Evolutionary conservation across 306 rosid genomes (phyloP), one percentile per base, ranked within the genome.

Genomic region (Fragaria ananassa): DNA sequence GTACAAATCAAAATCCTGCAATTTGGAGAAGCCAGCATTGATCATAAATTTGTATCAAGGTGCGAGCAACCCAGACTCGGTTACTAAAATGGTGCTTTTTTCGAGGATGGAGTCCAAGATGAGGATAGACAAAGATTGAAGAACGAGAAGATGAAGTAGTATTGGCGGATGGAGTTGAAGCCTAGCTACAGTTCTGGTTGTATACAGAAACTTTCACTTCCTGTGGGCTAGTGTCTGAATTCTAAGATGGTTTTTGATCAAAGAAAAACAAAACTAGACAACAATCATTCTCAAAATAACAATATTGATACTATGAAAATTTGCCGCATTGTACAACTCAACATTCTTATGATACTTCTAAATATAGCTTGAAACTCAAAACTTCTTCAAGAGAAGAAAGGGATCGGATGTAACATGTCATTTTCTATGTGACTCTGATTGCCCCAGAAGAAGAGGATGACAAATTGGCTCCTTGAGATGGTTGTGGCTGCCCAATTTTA

Each of bases 401-500:
- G 37, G 23, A 42, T 42, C 45, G 45, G 45, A 10, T 37, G 18
- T 17, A 21, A n/a, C 45, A 23, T 39, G 0, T 19, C 31, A 4
- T 53, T 47, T 57, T 63, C 57, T 63, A 79, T 21, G 80, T 79
- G 14, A 83, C 84, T 45, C 84, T 81, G 65, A 86, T 86, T 56
- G 89, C 85, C 19, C 83, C 81, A 74, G 79, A 57, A 34, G 86
- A 45, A 10, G 79, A 64, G 56, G 82, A 68, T 4, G 87, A 44
- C 34, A 75, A 17, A 15, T 76, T 73, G 7, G 78, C 56, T 9
- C 76, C 37, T 47, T 74, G 86, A 58, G 82, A 66, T 18, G 81
- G 34, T 62, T 77, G 84, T 42, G 87, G 82, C 46, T 57, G 81
- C 61, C 82, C 86, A 74, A 86, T 86, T 47, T 76, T 79, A 77